Percentiles rank a stretch among this genome's conserved stretches.
Evolutionary conservation across 257 asterid genomes (phyloP).

Genomic region (Orobanche coerulescens): DNA sequence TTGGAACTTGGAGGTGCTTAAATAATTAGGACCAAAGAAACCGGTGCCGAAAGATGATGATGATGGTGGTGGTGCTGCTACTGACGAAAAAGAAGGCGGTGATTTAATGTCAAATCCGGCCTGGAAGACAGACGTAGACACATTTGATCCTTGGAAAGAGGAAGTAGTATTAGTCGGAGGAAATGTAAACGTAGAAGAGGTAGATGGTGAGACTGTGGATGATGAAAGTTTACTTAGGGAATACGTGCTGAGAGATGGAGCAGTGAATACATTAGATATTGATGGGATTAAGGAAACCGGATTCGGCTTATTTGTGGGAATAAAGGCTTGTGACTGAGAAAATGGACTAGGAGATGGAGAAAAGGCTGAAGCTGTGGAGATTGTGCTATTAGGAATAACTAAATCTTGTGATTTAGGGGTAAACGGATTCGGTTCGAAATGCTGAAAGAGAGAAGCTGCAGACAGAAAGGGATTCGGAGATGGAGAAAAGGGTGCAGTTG

Average conservation of each 20-base stretch:
- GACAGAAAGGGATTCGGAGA: no score
- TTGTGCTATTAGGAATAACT: conserved; percentile 7
- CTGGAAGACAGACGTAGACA: no score
- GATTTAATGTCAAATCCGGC: no score
- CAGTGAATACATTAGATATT: not conserved
- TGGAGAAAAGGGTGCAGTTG: no score
- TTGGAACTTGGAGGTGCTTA: not conserved
- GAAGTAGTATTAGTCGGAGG: not conserved
- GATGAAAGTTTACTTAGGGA: not conserved
- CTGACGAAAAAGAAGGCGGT: no score
- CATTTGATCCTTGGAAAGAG: not conserved
- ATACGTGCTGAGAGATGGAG: not conserved
- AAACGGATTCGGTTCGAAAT: not conserved
- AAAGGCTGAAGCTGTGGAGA: conserved; percentile 1
- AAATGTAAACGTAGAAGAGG: conserved; percentile 15
- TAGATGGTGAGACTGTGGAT: conserved; percentile 11
- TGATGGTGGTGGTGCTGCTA: not conserved
- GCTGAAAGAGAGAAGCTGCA: not conserved
- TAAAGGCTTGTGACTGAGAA: conserved; percentile 7
- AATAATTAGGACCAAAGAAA: not conserved
- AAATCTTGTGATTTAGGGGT: not conserved
- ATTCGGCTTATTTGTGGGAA: not conserved
- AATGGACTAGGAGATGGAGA: not conserved
- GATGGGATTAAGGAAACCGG: not conserved
- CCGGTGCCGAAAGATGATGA: not conserved